Evolutionary conservation across 2,329 filamentous ascomycete species (phyloP), one percentile per base, ranked within the genome.

Genomic region (Venturia carpophila): DNA sequence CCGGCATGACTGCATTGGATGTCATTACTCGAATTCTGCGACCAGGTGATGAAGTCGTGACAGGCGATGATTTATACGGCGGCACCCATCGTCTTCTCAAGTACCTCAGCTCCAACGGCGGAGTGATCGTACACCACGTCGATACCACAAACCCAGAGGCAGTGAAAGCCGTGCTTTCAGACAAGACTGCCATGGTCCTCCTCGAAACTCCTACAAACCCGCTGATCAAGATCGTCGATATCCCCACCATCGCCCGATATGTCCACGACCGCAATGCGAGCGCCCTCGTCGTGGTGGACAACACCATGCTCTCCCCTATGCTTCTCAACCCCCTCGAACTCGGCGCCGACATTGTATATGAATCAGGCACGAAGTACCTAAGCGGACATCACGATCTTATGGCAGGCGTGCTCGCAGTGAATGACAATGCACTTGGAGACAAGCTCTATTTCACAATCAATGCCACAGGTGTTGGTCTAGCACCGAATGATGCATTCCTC

Each of bases 301-400:
- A 99, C 80, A 99, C 94, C 66, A 99, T 99, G 94, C 87, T 99
- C 69, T 97, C 92, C 1, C 94, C 94, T 13, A 88, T 97, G 80
- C 86, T 99, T 9, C 88, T 88, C 72, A 97, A 96, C 78, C 94
- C 94, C 6, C 85, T 99, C 21, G 93, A 97, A 67, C 83, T 97
- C 37, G 94, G 95, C 66, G 92, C 93, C 19, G 94, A 99, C 72
- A 89, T 99, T 70, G 91, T 96, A 65, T 99, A 99, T 77, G 94
- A 99, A 79, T 96, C 90, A 34, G 94, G 94, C 65, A 99, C 94
- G 30, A 99, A 99, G 77, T 99, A 99, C 73, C 83, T 99, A 6
- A 97, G 92, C 1, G 94, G 94, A 41, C 94, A 99, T 76, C 94
- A 99, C 80, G 95, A 99, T 74, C 89, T 99, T 73, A 99, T 99